Base-by-base conservation (phyloP, 768 basidiomycete genomes). In the Cystofilobasidium ferigula region DNA sequence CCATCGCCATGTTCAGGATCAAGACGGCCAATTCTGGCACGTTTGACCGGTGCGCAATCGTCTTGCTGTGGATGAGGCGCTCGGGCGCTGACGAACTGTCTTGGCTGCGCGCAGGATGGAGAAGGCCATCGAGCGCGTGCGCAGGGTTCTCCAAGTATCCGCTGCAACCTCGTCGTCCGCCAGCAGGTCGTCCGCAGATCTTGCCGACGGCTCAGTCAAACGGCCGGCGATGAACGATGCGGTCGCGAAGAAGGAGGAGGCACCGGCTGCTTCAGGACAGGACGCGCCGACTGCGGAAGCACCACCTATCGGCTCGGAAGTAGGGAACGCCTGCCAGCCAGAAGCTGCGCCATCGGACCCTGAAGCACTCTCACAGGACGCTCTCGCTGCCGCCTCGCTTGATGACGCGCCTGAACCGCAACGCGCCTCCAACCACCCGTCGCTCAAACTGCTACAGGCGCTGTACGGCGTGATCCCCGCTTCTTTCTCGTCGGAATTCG, bases 21-120 rank as follows among this genome's bases (percentile, higher is more conserved):
- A 97, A 97, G 73, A 80, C 94, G 2, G 91, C 91, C 16, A 97
- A 97, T 71, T 90, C 85, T 62, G 84, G 89, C 20, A 98, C 93
- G 0, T 92, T 88, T 73, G 89, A 92, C 71, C 82, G 92, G 72
- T 71, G 14, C 40, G 28, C 20, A n/a, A n/a, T n/a, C n/a, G n/a
- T n/a, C n/a, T n/a, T n/a, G n/a, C n/a, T n/a, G n/a, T n/a, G n/a
- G n/a, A n/a, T n/a, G n/a, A n/a, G n/a, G n/a, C n/a, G n/a, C n/a
- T n/a, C n/a, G n/a, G n/a, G n/a, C n/a, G n/a, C n/a, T n/a, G n/a
- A n/a, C n/a, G 51, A 54, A 6, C 28, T 32, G 4, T 32, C 13
- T 18, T 4, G 28, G 28, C 16, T 35, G 56, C 24, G n/a, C 59
- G 13, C 63, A 90, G 91, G 69, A 95, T 97, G 91, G 88, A 89